phyloP scores from a whole-genome alignment of 192 early-diverging fungal genomes.

The Geranomyces michiganensis region DNA sequence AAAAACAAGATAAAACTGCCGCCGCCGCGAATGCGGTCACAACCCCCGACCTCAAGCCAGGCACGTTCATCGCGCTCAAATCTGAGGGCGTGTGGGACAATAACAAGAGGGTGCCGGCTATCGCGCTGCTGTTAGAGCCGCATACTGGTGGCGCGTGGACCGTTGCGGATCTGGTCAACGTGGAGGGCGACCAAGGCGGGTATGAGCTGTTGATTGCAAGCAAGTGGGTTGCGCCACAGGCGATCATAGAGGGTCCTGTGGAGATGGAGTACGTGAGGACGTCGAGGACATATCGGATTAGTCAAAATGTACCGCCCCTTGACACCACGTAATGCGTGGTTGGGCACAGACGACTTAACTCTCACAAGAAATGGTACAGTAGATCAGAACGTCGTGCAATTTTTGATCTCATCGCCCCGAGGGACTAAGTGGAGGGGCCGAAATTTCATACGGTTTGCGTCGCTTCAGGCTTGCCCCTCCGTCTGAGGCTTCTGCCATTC shows the following conservation, averaged over 20 bases:
- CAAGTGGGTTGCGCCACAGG: not conserved
- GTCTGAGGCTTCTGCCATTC: no score
- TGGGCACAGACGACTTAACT: no score
- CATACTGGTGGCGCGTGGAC: not conserved
- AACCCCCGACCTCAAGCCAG: not conserved
- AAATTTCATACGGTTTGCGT: no score
- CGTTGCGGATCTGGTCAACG: conserved; percentile 1
- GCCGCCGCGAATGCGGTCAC: not conserved
- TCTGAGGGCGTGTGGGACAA: not conserved
- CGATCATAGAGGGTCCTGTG: not conserved
- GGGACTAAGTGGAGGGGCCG: no score
- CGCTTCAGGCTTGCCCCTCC: no score
- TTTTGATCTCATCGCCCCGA: no score
- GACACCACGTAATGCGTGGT: no score
- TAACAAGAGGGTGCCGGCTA: not conserved
- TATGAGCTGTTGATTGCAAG: conserved; percentile 2
- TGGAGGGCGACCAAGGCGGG: conserved; percentile 1
- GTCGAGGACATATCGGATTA: not conserved
- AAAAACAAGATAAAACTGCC: not conserved
- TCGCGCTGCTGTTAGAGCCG: conserved; percentile 3
- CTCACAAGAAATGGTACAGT: no score
- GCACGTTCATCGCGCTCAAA: conserved; percentile 1
- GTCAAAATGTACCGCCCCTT: no score
- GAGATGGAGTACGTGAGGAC: not conserved
- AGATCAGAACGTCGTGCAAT: no score